Evolutionary conservation across 345 rosid species (phyloP).

Genomic region (Lepidium didymum): DNA sequence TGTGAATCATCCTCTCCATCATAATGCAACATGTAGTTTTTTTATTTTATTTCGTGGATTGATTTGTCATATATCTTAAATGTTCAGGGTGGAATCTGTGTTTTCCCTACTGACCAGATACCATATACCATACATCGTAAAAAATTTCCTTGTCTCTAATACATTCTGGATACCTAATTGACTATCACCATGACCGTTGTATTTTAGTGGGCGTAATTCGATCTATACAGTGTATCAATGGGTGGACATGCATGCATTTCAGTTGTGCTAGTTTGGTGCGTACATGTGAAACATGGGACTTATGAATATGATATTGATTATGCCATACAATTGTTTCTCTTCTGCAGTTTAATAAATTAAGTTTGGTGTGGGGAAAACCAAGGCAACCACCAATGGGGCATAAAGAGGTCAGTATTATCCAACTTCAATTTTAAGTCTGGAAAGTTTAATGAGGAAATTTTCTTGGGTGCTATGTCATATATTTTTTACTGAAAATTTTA

Average conservation of each 20-base stretch:
- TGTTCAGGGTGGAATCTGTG: not conserved
- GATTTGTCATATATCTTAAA: not conserved
- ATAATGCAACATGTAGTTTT: not conserved
- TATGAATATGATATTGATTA: not conserved
- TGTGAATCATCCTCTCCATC: not conserved
- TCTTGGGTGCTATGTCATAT: not conserved
- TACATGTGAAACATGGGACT: not conserved
- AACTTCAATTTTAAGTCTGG: not conserved
- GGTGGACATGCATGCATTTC: slow-evolving; percentile 5
- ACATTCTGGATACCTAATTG: not conserved
- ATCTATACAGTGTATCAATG: not conserved
- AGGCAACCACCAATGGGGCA: slow-evolving; percentile 66
- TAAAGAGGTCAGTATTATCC: slow-evolving; percentile 50
- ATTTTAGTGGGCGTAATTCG: not conserved
- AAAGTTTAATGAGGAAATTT: not conserved
- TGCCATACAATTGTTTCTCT: slow-evolving; percentile 4
- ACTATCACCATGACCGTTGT: not conserved
- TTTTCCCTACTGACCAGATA: not conserved
- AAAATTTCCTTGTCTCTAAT: not conserved
- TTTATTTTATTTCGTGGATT: not conserved
- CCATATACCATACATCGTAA: not conserved
- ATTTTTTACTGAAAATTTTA: not conserved
- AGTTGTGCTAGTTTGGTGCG: slow-evolving; percentile 1
- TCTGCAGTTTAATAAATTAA: slow-evolving; percentile 67
- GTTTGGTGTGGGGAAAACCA: slow-evolving; percentile 91